phyloP scores from a whole-genome alignment of 768 basidiomycete genomes.

The Amanita brunnescens region DNA sequence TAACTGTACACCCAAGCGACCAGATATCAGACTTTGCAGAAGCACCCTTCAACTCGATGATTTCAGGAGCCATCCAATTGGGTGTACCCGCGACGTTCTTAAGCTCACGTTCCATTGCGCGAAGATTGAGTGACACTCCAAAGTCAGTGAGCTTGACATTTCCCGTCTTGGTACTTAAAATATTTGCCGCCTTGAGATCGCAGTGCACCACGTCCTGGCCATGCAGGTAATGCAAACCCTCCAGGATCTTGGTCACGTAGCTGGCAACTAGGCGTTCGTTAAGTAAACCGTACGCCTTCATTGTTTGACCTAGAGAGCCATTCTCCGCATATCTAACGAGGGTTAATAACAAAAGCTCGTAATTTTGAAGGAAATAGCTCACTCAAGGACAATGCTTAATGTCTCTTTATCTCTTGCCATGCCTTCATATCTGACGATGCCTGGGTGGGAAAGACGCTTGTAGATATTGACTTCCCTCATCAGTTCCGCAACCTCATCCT shows the following conservation, averaged over 20 bases:
- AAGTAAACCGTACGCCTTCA: constrained; percentile 89
- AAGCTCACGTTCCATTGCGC: constrained; percentile 79
- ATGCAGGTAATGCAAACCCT: constrained; percentile 92
- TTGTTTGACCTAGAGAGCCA: constrained; percentile 87
- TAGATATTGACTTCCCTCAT: constrained; percentile 94
- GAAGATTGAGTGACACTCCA: constrained; percentile 92
- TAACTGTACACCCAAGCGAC: constrained; percentile 91
- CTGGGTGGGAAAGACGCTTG: constrained; percentile 85
- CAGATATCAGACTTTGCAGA: constrained; percentile 92
- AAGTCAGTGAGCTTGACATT: constrained; percentile 98
- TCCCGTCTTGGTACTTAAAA: constrained; percentile 96
- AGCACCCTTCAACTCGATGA: constrained; percentile 91
- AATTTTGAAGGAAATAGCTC: constrained; percentile 25
- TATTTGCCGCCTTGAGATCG: constrained; percentile 97
- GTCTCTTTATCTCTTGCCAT: constrained; percentile 86
- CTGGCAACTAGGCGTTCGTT: constrained; percentile 88
- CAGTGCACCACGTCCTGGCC: constrained; percentile 88
- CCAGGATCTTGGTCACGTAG: constrained; percentile 94
- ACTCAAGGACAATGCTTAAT: constrained; percentile 93
- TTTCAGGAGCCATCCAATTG: constrained; percentile 99
- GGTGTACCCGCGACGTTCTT: constrained; percentile 91
- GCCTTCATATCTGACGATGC: constrained; percentile 97
- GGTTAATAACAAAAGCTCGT: background rate
- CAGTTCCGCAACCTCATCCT: constrained; percentile 82
- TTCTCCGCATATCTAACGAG: constrained; percentile 83